phyloP scores from a whole-genome alignment of 306 rosid species.

The Leucaena leucocephala region DNA sequence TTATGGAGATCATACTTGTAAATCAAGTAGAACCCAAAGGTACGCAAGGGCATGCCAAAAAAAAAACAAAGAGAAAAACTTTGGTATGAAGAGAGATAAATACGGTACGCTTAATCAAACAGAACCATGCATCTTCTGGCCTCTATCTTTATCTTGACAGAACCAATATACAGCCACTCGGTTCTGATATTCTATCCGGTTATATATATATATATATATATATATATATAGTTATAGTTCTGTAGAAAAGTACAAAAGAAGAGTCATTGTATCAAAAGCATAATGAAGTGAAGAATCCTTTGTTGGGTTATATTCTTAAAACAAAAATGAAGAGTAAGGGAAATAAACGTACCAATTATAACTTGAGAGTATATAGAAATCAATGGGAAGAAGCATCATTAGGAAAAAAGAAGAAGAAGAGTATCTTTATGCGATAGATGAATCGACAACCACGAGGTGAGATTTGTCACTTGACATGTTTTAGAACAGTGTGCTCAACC shows the following conservation, averaged over 20 bases:
- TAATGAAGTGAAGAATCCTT: not conserved
- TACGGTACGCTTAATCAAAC: not conserved
- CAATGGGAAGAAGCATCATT: not conserved
- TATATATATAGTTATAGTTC: not conserved
- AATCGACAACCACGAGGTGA: not conserved
- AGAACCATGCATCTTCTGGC: not conserved
- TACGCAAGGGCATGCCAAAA: not conserved
- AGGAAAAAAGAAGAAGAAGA: not conserved
- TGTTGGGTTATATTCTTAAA: not conserved
- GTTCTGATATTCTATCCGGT: not conserved
- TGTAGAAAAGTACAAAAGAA: not conserved
- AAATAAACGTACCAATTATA: not conserved
- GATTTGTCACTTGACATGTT: constrained; percentile 20
- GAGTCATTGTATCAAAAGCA: not conserved
- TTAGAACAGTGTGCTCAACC: constrained; percentile 39
- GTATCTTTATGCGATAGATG: not conserved
- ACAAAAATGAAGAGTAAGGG: not conserved
- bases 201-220: no score
- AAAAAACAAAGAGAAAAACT: not conserved
- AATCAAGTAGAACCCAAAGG: not conserved
- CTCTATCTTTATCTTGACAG: not conserved
- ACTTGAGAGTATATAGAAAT: not conserved
- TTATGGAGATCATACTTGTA: not conserved
- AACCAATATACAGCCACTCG: not conserved
- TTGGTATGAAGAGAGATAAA: not conserved